Evolutionary conservation across 768 basidiomycete genomes (phyloP), one percentile per base, ranked within the genome.

Genomic region (Leucocoprinus leucothites): DNA sequence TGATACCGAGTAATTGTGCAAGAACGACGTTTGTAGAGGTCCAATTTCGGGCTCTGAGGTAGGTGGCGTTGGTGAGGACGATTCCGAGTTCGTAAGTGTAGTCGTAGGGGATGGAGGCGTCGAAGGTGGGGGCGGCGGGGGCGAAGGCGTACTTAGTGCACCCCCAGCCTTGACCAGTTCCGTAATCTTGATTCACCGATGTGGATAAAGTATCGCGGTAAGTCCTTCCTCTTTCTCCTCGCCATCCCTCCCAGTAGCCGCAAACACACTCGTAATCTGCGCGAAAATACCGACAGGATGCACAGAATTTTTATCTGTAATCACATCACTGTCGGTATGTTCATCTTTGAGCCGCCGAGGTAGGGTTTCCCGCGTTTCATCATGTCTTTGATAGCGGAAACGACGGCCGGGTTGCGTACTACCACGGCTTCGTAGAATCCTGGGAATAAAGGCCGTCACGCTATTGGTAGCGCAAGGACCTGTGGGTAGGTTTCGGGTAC

Each of bases 391-490:
- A 99, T 90, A 13, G 94, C 93, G 7, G 86, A 84, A 36, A 98
- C 94, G 28, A 99, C 96, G 0, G 84, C 80, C 0, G 93, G 92
- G 61, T 98, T 91, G 19, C 87, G 83, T 49, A 99, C 81, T 55
- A 98, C 94, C 48, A 98, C 95, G 2, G 95, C 96, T 69, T 98
- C 97, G 80, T 98, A 98, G 71, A 98, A 97, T 26, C 94, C 94
- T 3, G 96, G 96, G 74, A 98, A 98, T 44, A 98, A 85, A 1
- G 96, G 96, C 16, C 96, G 82, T 41, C 94, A 86, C 26, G 94
- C 94, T 57, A 98, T 98, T 3, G 96, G 96, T 0, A 98, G 82
- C 1, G 95, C 96, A 24, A 98, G 82, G 41, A 98, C 87, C 67
- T 96, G 92, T 1, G 96, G 95, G 69, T 98, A 98, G 56, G 83